Evolutionary conservation across 2,329 filamentous ascomycete species (phyloP).

Genomic region (Diaporthe citrichinensis): DNA sequence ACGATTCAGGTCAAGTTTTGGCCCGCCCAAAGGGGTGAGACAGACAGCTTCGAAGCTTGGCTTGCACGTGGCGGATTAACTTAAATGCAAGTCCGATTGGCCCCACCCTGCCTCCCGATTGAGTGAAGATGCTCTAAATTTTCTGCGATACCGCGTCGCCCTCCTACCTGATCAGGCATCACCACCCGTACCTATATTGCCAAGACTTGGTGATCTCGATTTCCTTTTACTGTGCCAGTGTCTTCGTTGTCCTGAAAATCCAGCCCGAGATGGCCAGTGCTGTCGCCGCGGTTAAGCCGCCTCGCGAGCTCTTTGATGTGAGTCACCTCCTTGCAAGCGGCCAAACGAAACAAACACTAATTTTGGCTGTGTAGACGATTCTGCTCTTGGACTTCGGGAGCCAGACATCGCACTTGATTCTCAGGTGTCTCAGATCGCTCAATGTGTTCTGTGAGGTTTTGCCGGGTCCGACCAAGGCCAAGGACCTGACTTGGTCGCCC

Average conservation of each 20-base stretch:
- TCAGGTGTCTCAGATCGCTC: constrained; percentile 80
- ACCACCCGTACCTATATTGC: neutral
- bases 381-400: constrained; percentile 79
- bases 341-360: neutral
- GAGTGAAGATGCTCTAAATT: constrained; percentile 21
- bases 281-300: neutral
- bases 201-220: neutral
- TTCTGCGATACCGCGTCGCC: constrained; percentile 14
- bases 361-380: constrained; percentile 68
- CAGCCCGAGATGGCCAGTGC: neutral
- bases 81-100: constrained; percentile 28
- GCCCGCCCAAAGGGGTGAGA: neutral
- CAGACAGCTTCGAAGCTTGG: constrained; percentile 9
- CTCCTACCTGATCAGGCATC: neutral
- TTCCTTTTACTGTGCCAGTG: neutral
- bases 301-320: constrained; percentile 19
- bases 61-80: constrained; percentile 20
- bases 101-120: constrained; percentile 6
- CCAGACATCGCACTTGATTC: constrained; percentile 83
- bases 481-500: constrained; percentile 82
- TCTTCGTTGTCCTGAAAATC: neutral
- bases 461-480: constrained; percentile 86
- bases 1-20: neutral
- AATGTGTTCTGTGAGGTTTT: constrained; percentile 91
- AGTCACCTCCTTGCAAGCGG: neutral